A percentile compares a stretch with the other conserved stretches of the same genome.
Conservation (phyloP, 805 yeast genomes). For the Monosporozyma siamensis region DNA sequence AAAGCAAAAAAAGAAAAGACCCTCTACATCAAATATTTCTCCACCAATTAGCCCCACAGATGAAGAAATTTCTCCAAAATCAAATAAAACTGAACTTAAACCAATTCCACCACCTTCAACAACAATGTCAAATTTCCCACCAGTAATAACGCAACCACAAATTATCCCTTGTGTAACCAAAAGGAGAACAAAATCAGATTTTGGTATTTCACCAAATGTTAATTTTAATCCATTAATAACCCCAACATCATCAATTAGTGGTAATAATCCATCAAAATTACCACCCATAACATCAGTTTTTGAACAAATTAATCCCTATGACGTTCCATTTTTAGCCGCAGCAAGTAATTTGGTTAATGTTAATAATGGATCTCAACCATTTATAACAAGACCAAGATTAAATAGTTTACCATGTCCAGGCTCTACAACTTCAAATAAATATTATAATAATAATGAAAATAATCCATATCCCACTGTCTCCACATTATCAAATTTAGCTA, state of each 20-base stretch:
- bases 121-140: not conserved
- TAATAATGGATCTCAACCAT: not conserved
- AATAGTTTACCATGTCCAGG: slow-evolving; percentile 2
- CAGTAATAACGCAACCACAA: not conserved
- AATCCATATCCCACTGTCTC: slow-evolving; percentile 15
- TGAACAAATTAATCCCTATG: not conserved
- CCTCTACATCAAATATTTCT: not conserved
- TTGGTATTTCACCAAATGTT: not conserved
- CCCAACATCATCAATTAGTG: not conserved
- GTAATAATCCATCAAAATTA: not conserved
- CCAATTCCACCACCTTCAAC: not conserved
- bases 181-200: slow-evolving; percentile 1
- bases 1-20: not conserved
- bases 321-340: not conserved
- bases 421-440: not conserved
- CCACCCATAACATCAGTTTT: slow-evolving; percentile 1
- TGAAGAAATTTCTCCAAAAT: slow-evolving; percentile 1
- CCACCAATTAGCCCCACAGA: not conserved
- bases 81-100: not conserved
- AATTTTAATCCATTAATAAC: not conserved
- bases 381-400: slow-evolving; percentile 2
- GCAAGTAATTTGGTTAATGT: not conserved
- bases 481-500: slow-evolving; percentile 19
- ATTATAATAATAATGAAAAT: not conserved
- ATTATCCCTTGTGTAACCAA: not conserved